Conservation (phyloP, 768 basidiomycete genomes). For the Artomyces pyxidatus region DNA sequence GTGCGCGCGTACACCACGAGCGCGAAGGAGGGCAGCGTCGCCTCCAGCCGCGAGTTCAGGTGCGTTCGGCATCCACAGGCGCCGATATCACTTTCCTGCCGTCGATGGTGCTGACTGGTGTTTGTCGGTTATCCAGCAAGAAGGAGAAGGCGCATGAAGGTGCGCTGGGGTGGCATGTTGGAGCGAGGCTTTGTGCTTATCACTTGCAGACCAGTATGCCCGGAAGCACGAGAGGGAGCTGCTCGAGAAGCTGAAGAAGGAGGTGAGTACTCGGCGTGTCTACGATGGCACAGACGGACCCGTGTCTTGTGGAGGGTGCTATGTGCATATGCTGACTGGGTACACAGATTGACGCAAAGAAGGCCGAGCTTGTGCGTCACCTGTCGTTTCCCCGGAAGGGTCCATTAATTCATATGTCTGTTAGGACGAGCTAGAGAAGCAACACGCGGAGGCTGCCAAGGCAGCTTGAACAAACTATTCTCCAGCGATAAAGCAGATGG, state of each 20-base stretch:
- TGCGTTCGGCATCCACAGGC: too few relatives aligned
- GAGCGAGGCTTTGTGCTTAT: neutral
- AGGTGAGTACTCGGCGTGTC: slow-evolving; percentile 31
- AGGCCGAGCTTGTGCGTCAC: slow-evolving; percentile 24
- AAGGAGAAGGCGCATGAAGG: slow-evolving; percentile 71
- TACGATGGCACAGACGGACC: neutral
- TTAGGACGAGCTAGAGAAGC: slow-evolving; percentile 26
- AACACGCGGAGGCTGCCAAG: slow-evolving; percentile 17
- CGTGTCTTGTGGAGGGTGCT: too few relatives aligned
- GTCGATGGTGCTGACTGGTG: slow-evolving; percentile 10
- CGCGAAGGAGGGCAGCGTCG: slow-evolving; percentile 46
- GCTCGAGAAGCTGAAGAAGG: slow-evolving; percentile 47
- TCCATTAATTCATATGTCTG: neutral
- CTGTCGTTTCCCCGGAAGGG: neutral
- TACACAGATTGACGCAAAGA: slow-evolving; percentile 24
- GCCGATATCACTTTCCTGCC: too few relatives aligned
- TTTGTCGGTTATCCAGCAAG: slow-evolving; percentile 35
- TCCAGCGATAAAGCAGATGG: too few relatives aligned
- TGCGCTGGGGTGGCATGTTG: slow-evolving; percentile 10
- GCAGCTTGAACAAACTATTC: too few relatives aligned
- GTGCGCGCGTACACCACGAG: slow-evolving; percentile 30
- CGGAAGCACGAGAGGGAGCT: slow-evolving; percentile 50
- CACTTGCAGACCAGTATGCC: slow-evolving; percentile 50
- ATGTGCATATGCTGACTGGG: too few relatives aligned
- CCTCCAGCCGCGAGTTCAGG: slow-evolving; percentile 57